Evolutionary conservation across 345 rosid species (phyloP), one percentile per base, ranked within the genome.

Genomic region (Theobroma cacao): DNA sequence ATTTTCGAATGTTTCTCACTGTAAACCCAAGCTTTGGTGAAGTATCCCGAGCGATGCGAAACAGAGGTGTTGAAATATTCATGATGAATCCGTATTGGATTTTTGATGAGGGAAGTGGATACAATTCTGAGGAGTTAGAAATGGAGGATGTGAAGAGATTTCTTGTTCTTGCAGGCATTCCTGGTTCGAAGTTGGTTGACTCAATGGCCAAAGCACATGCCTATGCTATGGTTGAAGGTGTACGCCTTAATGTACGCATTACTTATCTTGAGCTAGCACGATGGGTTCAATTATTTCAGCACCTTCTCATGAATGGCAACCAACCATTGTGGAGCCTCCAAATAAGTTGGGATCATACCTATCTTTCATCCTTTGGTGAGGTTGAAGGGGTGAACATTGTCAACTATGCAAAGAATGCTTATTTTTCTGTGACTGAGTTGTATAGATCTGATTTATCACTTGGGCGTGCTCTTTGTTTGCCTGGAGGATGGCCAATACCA

Each of bases 11-110:
- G 88, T 93, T 93, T 80, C 94, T 95, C 67, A 90, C 99, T 20
- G 90, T 93, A 77, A 88, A 95, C 83, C 99, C 99, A 47, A 86
- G 84, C 77, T 88, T 79, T 83, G 99, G 99, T 75, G 99, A 95
- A 80, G 92, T 93, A 68, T 95, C 99, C 47, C 87, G 99, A 69
- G 99, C 99, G 58, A 95, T 95, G 99, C 86, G 99, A 79, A 95
- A 95, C 79, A 92, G 99, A 81, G 99, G 99, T 65, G 98, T 93
- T 72, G 99, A 95, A 86, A 89, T 93, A 80, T 95, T 79, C 82
- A 84, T 95, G 94, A 91, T 93, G 99, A 93, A 87, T 71, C 99
- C 98, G 15, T 87, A 88, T 80, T 95, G 98, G 98, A 87, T 89
- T 60, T 78, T 89, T 56, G 89, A 88, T 36, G 88, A 85, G 74